Evolutionary conservation across 23 red algal species (phyloP).

Genomic region (Gracilaria gracilis): DNA sequence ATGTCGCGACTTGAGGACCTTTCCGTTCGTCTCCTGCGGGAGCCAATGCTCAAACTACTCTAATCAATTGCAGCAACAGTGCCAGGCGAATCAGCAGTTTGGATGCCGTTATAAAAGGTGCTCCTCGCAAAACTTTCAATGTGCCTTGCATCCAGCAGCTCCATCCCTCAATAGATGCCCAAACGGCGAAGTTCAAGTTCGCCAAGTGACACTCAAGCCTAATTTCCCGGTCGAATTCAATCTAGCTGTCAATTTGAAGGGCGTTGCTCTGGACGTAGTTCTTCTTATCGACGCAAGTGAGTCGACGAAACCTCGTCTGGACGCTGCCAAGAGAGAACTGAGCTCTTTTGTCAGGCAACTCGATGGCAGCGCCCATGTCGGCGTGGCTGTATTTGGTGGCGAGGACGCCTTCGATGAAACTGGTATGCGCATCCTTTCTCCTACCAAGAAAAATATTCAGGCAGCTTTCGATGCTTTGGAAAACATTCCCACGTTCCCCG

Average conservation of each 20-base stretch:
- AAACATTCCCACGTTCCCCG: not conserved
- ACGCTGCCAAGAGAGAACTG: no score
- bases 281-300: no score
- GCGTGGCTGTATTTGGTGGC: no score
- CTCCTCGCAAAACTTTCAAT: not conserved
- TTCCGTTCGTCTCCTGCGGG: constrained; percentile 8
- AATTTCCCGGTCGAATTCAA: constrained; percentile 14
- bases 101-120: not conserved
- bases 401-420: no score
- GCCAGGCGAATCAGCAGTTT: not conserved
- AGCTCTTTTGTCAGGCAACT: no score
- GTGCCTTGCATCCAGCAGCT: not conserved
- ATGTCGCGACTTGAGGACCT: not conserved
- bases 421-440: no score
- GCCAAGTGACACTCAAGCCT: not conserved
- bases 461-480: not conserved
- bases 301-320: no score
- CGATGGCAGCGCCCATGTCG: no score
- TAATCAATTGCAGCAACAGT: not conserved
- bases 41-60: not conserved
- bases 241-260: not conserved
- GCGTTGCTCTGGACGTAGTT: no score
- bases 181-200: not conserved
- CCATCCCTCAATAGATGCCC: not conserved
- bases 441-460: not conserved